A percentile compares a stretch with the other conserved stretches of the same genome.
These are phyloP conservation scores for Eucalyptus viminalis DNA, from an alignment of 345 rosid species.

Conservation along the genomic window DNA sequence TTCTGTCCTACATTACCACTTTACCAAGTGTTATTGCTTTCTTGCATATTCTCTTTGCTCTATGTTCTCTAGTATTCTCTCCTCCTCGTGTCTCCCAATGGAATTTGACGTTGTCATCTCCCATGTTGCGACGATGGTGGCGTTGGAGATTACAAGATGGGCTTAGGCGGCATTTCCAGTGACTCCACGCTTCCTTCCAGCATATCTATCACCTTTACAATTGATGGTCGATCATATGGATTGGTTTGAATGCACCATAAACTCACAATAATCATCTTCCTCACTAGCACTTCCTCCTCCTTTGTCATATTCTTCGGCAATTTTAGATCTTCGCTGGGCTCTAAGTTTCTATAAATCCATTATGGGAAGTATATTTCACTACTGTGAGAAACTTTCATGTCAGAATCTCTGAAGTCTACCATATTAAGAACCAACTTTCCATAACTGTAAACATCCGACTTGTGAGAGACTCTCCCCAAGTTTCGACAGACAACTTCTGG, in stretches of 20 bases:
- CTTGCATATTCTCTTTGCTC: background rate
- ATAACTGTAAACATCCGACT: constrained; percentile 41
- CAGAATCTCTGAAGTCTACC: constrained; percentile 9
- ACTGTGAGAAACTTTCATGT: background rate
- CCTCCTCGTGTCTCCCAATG: background rate
- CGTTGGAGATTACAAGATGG: background rate
- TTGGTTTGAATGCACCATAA: background rate
- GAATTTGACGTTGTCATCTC: background rate
- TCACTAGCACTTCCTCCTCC: background rate
- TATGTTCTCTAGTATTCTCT: background rate
- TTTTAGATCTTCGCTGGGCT: background rate
- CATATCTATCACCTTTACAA: background rate
- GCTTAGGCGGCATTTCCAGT: background rate
- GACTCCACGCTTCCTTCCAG: background rate
- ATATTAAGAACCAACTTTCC: constrained; percentile 36
- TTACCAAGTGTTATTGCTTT: background rate
- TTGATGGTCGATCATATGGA: background rate
- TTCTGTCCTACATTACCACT: background rate
- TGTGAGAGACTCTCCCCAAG: constrained; percentile 19
- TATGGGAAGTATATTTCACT: constrained; percentile 24
- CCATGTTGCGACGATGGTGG: background rate
- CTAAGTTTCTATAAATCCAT: constrained; percentile 13
- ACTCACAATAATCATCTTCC: background rate
- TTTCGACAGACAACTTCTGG: constrained; percentile 17
- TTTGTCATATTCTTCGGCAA: background rate